Percentiles rank a stretch among this genome's conserved stretches.
phyloP scores from a whole-genome alignment of 768 basidiomycete genomes.

The Tricholoma sp. region DNA sequence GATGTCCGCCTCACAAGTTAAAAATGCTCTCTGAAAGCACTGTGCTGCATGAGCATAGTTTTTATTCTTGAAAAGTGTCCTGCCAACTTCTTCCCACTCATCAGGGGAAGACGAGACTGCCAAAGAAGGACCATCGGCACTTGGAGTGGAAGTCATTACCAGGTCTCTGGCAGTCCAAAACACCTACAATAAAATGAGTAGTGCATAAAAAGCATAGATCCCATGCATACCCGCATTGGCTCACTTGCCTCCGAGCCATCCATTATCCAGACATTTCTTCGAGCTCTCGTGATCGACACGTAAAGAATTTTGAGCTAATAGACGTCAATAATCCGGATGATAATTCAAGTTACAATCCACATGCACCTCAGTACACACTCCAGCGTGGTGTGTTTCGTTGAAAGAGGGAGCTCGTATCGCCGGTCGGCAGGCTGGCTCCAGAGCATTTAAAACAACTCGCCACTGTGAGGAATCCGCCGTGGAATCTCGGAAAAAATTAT shows the following conservation, averaged over 20 bases:
- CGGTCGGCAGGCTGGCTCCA: constrained; percentile 17
- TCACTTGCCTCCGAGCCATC: constrained; percentile 55
- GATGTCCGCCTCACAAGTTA: constrained; percentile 36
- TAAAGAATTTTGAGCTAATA: constrained; percentile 62
- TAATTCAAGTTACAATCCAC: neutral
- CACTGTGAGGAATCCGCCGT: constrained; percentile 44
- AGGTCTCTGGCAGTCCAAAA: constrained; percentile 45
- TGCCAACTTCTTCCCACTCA: constrained; percentile 32
- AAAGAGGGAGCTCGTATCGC: constrained; percentile 37
- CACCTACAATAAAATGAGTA: constrained; percentile 27
- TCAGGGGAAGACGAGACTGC: constrained; percentile 45
- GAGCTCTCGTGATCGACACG: constrained; percentile 65
- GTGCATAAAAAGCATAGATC: neutral
- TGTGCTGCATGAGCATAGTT: constrained; percentile 50
- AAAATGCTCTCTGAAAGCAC: constrained; percentile 45
- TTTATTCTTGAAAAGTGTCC: constrained; percentile 32
- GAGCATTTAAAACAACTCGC: constrained; percentile 37
- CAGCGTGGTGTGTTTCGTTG: constrained; percentile 45
- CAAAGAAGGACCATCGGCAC: constrained; percentile 34
- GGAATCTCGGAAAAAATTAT: constrained; percentile 72
- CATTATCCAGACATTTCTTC: constrained; percentile 67
- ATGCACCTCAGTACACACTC: constrained; percentile 48
- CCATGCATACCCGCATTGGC: constrained; percentile 46
- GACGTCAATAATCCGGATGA: neutral
- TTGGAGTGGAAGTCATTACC: constrained; percentile 43